Base-by-base conservation (phyloP, 768 basidiomycete species). In the Lepiota venenata region DNA sequence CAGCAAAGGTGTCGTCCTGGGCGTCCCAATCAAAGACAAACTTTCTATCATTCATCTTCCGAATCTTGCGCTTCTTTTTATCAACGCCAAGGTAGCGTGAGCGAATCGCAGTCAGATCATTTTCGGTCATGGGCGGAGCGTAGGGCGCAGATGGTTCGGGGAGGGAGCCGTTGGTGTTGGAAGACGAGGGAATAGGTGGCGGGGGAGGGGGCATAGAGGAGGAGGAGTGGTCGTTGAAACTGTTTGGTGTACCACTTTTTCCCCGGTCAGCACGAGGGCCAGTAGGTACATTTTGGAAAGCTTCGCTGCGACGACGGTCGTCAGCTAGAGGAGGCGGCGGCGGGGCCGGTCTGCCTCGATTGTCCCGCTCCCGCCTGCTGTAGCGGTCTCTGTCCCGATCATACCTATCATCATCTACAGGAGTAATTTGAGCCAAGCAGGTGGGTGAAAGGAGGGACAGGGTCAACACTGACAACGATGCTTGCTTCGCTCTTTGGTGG, bases 1-100 rank as follows among this genome's bases (percentile, higher is more conserved):
- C 83, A 7, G 82, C 75, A 63, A 90, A 87, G 12, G 97, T 99
- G 68, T 99, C 97, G 63, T 99, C 97, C 67, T 88, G 89, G 46
- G 86, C 85, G 64, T 96, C 94, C 97, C 97, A 99, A 68, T 98
- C 97, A 64, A 99, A 99, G n/a, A 96, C 91, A 66, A 98, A 93
- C 71, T 96, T 96, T 70, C 93, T 85, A 69, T 95, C 93, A 65
- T 90, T 92, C 82, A 91, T 93, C 73, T 94, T 95, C 52, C 93
- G 85, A 61, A 93, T 89, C 70, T 91, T 93, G 38, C 92, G 87
- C 73, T 94, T 95, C 79, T 95, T 94, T 70, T 85, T 91, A 69
- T 91, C 88, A 16, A 92, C 89, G 4, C 97, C 97, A 29, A 99
- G 85, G 68, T 99, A 98, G 36, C 96, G 84, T 20, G 94, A 91